Evolutionary conservation across 2,329 filamentous ascomycete species (phyloP).

Genomic region (Tolypocladium pustulatum): DNA sequence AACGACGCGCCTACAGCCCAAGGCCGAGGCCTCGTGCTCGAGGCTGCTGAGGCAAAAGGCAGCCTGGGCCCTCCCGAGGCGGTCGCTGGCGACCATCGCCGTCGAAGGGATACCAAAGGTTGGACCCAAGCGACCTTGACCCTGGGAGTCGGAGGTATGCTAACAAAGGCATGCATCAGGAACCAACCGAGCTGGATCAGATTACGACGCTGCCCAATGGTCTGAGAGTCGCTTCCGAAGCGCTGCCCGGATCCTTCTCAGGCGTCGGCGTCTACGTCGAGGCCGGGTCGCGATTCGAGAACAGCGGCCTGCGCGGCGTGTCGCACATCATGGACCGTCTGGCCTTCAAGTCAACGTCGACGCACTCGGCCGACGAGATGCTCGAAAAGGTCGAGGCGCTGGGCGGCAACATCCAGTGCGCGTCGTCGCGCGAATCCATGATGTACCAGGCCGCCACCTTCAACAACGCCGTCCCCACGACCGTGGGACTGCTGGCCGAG

Average conservation of each 20-base stretch:
- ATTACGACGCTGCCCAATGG: slow-evolving; percentile 89
- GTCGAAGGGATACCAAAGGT: slow-evolving; percentile 27
- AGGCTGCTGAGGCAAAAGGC: slow-evolving; percentile 12
- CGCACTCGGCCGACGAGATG: slow-evolving; percentile 70
- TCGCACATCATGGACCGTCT: slow-evolving; percentile 94
- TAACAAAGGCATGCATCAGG: slow-evolving; percentile 22
- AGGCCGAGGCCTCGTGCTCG: slow-evolving; percentile 13
- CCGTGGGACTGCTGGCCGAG: slow-evolving; percentile 78
- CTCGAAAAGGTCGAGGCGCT: slow-evolving; percentile 77
- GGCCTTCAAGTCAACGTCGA: slow-evolving; percentile 81
- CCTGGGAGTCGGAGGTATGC: background rate
- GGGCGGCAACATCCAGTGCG: slow-evolving; percentile 94
- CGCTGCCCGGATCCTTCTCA: slow-evolving; percentile 86
- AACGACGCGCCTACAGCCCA: slow-evolving; percentile 18
- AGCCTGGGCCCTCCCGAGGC: slow-evolving; percentile 11
- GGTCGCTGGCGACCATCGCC: slow-evolving; percentile 20
- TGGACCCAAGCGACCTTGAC: no score
- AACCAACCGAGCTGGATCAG: slow-evolving; percentile 76
- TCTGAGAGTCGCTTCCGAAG: slow-evolving; percentile 87
- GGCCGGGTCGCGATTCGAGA: slow-evolving; percentile 90
- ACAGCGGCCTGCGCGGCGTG: slow-evolving; percentile 70
- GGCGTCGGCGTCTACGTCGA: slow-evolving; percentile 95
- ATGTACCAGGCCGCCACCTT: slow-evolving; percentile 99
- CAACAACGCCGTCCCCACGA: slow-evolving; percentile 79
- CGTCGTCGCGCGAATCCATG: slow-evolving; percentile 85